Base-by-base conservation (phyloP, 257 asterid genomes). In the Fraxinus pennsylvanica region DNA sequence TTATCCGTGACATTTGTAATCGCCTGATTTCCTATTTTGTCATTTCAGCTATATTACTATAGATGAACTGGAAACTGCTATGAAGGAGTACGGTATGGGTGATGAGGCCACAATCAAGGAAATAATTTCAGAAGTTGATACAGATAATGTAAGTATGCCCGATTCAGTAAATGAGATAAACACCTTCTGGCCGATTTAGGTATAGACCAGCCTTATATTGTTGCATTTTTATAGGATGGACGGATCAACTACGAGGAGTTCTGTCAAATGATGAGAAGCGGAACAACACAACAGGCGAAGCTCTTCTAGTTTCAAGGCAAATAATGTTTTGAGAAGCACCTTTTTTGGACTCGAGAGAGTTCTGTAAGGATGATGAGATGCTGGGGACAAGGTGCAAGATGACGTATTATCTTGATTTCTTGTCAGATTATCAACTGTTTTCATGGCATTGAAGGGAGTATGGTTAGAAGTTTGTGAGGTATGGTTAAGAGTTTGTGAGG, bases 221-320 rank as follows among this genome's bases (percentile, higher is more conserved):
- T 63, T 52, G 27, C 27, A 3, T 52, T 75, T 83, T 69, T 43
- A 50, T n/a, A 92, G 97, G 97, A 92, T 25, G 98, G 98, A 68
- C 85, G 88, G 78, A 94, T 94, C 86, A 91, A 94, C 79, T 94
- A 94, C 5, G 97, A 91, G 76, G 98, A 94, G 86, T 94, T 94
- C 71, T 89, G 95, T 72, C 92, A 95, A 38, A 94, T 94, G 98
- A 94, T 94, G 98, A 91, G 96, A 87, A 88, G 96, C 25, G 97
- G 98, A 84, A 84, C 92, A 2, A 80, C 82, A 47, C 94, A 81
- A 78, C 92, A 75, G 65, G 86, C 80, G 29, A 90, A 89, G 81
- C 91, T 92, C 79, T 86, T 92, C 73, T 90, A 89, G 86, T 66
- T 61, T 76, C 1, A 36, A 72, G 36, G 22, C 41, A 69, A 33